A percentile compares a stretch with the other conserved stretches of the same genome.
phyloP scores from a whole-genome alignment of 305 asterid species.

The Euphrasia arctica region DNA sequence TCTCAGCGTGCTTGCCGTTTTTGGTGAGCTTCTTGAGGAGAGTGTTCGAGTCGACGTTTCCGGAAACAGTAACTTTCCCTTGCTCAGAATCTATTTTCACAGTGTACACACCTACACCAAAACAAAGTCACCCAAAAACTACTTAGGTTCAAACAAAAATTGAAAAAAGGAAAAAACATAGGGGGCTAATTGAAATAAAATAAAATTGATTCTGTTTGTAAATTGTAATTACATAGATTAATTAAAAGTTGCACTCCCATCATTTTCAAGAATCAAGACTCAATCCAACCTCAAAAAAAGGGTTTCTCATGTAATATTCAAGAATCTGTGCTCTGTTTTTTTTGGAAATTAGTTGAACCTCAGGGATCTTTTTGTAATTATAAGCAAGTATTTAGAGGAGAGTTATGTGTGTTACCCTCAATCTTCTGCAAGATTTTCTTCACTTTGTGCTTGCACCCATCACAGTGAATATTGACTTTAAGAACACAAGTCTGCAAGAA shows the following conservation, averaged over 20 bases:
- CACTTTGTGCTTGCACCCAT: constrained; percentile 86
- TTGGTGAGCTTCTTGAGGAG: constrained; percentile 72
- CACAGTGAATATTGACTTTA: constrained; percentile 93
- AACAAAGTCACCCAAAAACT: neutral
- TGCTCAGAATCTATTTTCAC: constrained; percentile 65
- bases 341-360: neutral
- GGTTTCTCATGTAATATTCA: neutral
- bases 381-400: neutral
- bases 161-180: neutral
- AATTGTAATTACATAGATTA: too few relatives aligned
- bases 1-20: constrained; percentile 76
- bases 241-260: neutral
- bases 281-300: neutral
- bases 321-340: neutral
- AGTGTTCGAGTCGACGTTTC: constrained; percentile 66
- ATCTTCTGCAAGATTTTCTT: constrained; percentile 95
- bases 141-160: neutral
- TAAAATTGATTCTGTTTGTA: neutral
- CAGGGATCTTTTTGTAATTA: neutral
- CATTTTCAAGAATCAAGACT: neutral
- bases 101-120: constrained; percentile 68
- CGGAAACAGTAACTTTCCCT: constrained; percentile 79
- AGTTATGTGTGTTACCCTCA: constrained; percentile 56
- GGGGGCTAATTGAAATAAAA: neutral
- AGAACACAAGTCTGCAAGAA: constrained; percentile 92